Evolutionary conservation across 1,284 basidiomycete genomes (phyloP).

Genomic region (Trichosporon ovoides): DNA sequence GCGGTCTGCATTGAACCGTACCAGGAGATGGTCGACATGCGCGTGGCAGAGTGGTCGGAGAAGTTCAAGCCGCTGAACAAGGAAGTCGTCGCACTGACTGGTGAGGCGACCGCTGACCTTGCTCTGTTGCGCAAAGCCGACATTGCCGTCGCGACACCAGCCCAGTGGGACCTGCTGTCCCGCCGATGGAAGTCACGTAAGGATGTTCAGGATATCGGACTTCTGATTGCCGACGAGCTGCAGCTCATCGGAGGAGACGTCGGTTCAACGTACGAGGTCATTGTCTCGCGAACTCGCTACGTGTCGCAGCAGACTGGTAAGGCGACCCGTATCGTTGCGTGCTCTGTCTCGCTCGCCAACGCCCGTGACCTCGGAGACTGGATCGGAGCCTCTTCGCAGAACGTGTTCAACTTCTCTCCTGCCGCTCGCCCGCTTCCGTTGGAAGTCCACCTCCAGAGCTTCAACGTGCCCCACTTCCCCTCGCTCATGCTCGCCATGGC

Average conservation of each 20-base stretch:
- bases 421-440: conserved; percentile 91
- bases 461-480: conserved; percentile 93
- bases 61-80: conserved; percentile 83
- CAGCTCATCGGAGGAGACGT: conserved; percentile 89
- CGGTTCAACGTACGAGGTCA: conserved; percentile 92
- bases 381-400: conserved; percentile 89
- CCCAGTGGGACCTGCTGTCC: conserved; percentile 94
- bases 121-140: conserved; percentile 84
- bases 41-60: conserved; percentile 79
- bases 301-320: conserved; percentile 91
- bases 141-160: conserved; percentile 86
- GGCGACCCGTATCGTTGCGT: conserved; percentile 87
- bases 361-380: conserved; percentile 94
- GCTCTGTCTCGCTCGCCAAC: conserved; percentile 91
- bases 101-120: conserved; percentile 90
- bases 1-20: conserved; percentile 96
- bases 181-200: conserved; percentile 86
- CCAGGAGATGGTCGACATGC: conserved; percentile 90
- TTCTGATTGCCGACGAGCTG: conserved; percentile 92
- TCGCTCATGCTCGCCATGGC: conserved; percentile 99
- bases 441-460: conserved; percentile 95
- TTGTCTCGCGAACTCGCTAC: conserved; percentile 89
- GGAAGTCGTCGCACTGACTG: conserved; percentile 85
- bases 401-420: conserved; percentile 96
- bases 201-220: conserved; percentile 87